These are phyloP conservation scores for Talaromyces nanjingensis DNA, from an alignment of 495 filamentous ascomycete genomes.

Conservation along the genomic window DNA sequence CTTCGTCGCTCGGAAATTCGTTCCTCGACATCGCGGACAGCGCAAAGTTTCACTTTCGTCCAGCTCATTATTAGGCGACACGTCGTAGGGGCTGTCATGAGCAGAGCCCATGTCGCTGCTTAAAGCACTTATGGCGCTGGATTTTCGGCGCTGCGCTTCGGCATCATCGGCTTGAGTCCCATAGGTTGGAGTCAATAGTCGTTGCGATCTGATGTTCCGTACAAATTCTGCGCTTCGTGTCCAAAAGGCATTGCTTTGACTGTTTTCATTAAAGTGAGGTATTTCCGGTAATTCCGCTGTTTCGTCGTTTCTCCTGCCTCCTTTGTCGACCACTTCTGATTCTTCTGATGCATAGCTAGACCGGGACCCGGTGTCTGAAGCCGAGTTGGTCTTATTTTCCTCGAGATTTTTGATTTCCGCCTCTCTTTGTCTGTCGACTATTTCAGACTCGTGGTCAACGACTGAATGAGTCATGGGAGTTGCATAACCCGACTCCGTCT, in stretches of 20 bases:
- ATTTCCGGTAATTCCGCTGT: conserved; percentile 20
- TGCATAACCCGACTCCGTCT: conserved; percentile 24
- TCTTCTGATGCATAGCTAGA: conserved; percentile 14
- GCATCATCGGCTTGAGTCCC: conserved; percentile 12
- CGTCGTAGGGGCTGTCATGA: conserved; percentile 3
- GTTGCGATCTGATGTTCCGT: conserved; percentile 16
- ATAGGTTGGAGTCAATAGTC: background rate
- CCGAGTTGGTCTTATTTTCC: conserved; percentile 7
- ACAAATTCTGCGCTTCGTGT: conserved; percentile 28
- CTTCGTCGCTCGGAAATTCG: conserved; percentile 46
- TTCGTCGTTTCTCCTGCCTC: background rate
- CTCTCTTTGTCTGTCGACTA: background rate
- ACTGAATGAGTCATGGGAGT: conserved; percentile 29
- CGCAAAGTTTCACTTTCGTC: conserved; percentile 37
- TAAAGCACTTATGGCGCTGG: conserved; percentile 32
- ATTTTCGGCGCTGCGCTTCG: conserved; percentile 22
- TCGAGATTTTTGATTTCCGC: background rate
- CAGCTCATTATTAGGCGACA: background rate
- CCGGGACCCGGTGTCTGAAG: conserved; percentile 2
- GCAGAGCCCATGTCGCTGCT: conserved; percentile 38
- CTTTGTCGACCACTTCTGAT: conserved; percentile 17
- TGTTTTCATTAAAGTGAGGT: conserved; percentile 44
- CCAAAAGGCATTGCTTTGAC: conserved; percentile 48
- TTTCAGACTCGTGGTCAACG: background rate
- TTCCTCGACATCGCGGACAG: conserved; percentile 43